These are phyloP conservation scores for Rhynchospora tenuis DNA, from an alignment of 176 grass and related monocot genomes.

Conservation along the genomic window DNA sequence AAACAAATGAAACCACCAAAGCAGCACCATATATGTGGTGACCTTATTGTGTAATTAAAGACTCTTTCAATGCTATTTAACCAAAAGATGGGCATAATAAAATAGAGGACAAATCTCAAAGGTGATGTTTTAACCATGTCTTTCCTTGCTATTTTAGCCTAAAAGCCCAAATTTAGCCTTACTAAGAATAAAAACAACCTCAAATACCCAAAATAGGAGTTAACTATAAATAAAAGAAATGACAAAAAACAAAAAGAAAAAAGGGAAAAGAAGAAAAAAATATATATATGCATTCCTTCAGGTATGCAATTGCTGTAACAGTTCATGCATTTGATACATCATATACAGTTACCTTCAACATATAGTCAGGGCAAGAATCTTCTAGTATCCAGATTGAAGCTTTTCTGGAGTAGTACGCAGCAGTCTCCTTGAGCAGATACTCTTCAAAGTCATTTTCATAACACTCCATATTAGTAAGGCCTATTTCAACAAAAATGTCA, in stretches of 20 bases:
- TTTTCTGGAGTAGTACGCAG: conserved; percentile 84
- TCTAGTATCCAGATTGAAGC: conserved; percentile 90
- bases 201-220: not conserved
- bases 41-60: no score
- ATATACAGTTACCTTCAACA: conserved; percentile 71
- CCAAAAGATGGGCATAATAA: not conserved
- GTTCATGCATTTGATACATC: not conserved
- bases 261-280: not conserved
- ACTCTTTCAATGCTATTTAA: not conserved
- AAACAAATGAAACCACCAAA: not conserved
- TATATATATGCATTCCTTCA: not conserved
- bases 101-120: not conserved
- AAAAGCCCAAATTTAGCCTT: not conserved
- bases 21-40: not conserved
- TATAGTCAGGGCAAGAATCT: conserved; percentile 93
- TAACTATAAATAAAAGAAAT: not conserved
- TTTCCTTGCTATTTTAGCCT: not conserved
- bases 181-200: not conserved
- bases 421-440: conserved; percentile 83
- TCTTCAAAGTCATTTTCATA: conserved; percentile 91
- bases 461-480: conserved; percentile 64
- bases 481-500: conserved; percentile 97
- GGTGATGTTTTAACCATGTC: not conserved
- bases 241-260: not conserved
- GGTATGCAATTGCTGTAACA: not conserved